These are phyloP conservation scores for Cetradonia linearis DNA, from an alignment of 495 filamentous ascomycete species.

Conservation along the genomic window DNA sequence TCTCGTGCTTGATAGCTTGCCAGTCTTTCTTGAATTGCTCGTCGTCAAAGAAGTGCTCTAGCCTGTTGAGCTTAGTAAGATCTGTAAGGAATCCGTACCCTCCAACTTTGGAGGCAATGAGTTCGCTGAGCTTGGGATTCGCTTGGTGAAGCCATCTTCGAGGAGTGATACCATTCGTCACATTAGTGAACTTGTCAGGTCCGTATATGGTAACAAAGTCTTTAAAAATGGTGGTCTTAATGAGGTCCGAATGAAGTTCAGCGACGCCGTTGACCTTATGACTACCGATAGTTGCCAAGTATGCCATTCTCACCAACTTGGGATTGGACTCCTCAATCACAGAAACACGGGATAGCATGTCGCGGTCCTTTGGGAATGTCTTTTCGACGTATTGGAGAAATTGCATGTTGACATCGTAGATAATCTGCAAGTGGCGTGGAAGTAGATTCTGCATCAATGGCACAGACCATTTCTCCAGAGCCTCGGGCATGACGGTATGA, in stretches of 20 bases:
- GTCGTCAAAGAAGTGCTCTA: conserved; percentile 73
- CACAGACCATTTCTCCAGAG: conserved; percentile 97
- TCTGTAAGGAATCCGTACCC: conserved; percentile 79
- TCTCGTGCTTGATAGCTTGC: conserved; percentile 75
- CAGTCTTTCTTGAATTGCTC: conserved; percentile 84
- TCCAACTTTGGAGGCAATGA: conserved; percentile 83
- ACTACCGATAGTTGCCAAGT: conserved; percentile 86
- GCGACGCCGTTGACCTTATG: conserved; percentile 99
- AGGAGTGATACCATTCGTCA: conserved; percentile 95
- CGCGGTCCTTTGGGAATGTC: conserved; percentile 78
- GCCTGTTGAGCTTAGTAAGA: conserved; percentile 68
- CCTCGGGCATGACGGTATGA: conserved; percentile 94
- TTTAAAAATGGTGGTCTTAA: conserved; percentile 98
- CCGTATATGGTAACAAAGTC: conserved; percentile 94
- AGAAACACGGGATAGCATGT: conserved; percentile 73
- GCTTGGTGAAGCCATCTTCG: conserved; percentile 95
- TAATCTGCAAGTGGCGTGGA: conserved; percentile 91
- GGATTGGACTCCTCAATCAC: conserved; percentile 95
- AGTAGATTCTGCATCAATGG: conserved; percentile 84
- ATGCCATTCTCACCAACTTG: conserved; percentile 98
- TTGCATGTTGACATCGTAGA: conserved; percentile 94
- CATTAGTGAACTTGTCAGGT: conserved; percentile 94
- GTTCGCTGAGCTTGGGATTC: conserved; percentile 81
- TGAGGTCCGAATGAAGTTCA: conserved; percentile 91
- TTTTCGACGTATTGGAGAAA: conserved; percentile 87